phyloP scores from a whole-genome alignment of 2,329 filamentous ascomycete genomes.

The Colletotrichum scovillei region DNA sequence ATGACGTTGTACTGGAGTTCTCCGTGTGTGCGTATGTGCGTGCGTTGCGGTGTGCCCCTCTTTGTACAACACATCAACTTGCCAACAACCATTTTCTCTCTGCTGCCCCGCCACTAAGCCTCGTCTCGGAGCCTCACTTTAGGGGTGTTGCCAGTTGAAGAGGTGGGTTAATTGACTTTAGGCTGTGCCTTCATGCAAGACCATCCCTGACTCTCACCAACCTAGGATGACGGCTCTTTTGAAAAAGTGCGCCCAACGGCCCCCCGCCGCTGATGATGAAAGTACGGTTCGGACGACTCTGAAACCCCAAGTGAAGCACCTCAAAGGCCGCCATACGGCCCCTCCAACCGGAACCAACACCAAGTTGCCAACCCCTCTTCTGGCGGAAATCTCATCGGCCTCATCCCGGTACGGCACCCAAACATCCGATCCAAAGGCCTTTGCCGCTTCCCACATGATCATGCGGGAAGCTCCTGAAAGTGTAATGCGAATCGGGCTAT shows the following conservation, averaged over 20 bases:
- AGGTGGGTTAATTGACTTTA: neutral
- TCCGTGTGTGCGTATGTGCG: neutral
- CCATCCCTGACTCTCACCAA: neutral
- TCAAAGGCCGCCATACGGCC: neutral
- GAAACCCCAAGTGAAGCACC: conserved; percentile 9
- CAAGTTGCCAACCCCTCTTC: neutral
- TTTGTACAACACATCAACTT: neutral
- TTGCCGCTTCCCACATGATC: neutral
- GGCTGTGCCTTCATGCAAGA: neutral
- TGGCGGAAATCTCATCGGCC: neutral
- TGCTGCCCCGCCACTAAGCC: neutral
- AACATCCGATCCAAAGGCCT: neutral
- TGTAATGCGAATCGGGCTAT: neutral
- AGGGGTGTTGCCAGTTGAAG: neutral
- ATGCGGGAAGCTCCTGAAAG: neutral
- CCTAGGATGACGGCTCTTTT: neutral
- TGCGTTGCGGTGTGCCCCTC: neutral
- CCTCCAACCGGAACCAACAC: too few species aligned
- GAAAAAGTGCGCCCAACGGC: too few species aligned
- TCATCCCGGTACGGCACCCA: neutral
- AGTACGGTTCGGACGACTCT: neutral
- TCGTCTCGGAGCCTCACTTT: neutral
- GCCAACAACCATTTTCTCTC: neutral
- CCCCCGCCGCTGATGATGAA: neutral
- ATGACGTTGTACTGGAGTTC: neutral